phyloP scores from a whole-genome alignment of 2,329 filamentous ascomycete species.

The Aspergillus neotritici region DNA sequence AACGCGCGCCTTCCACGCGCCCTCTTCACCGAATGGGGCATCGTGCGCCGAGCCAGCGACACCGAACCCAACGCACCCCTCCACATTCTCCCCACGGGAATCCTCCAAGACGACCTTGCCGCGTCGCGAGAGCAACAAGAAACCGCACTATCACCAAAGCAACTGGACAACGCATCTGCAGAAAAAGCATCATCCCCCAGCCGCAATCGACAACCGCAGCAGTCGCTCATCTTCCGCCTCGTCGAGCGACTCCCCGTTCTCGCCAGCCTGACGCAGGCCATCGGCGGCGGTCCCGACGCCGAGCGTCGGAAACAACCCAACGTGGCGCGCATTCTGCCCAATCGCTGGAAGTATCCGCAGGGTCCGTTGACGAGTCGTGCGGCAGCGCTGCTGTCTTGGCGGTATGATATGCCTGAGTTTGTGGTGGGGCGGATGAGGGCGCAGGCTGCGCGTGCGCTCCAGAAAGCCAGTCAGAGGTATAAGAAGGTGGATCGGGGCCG shows the following conservation, averaged over 20 bases:
- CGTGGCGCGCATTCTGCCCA: constrained; percentile 26
- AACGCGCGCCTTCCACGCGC: constrained; percentile 28
- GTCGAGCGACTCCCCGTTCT: constrained; percentile 24
- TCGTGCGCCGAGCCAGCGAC: constrained; percentile 26
- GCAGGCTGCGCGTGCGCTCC: constrained; percentile 33
- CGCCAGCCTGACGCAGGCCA: constrained; percentile 11
- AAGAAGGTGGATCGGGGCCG: constrained; percentile 10
- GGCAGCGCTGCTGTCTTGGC: constrained; percentile 38
- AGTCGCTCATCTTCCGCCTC: constrained; percentile 23
- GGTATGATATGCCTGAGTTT: constrained; percentile 44
- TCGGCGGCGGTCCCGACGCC: constrained; percentile 5
- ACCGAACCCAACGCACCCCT: background rate
- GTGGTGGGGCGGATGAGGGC: constrained; percentile 35
- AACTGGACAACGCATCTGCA: no score
- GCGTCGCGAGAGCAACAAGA: no score
- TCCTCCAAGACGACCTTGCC: constrained; percentile 29
- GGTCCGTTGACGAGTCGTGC: constrained; percentile 23
- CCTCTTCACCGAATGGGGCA: constrained; percentile 32
- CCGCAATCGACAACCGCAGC: background rate
- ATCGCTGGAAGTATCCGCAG: constrained; percentile 30
- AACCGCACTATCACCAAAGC: no score
- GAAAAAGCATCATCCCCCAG: no score
- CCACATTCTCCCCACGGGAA: constrained; percentile 27
- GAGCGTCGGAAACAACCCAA: constrained; percentile 9
- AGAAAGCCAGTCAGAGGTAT: constrained; percentile 23